phyloP scores from a whole-genome alignment of 495 filamentous ascomycete species.

The Terfezia claveryi region DNA sequence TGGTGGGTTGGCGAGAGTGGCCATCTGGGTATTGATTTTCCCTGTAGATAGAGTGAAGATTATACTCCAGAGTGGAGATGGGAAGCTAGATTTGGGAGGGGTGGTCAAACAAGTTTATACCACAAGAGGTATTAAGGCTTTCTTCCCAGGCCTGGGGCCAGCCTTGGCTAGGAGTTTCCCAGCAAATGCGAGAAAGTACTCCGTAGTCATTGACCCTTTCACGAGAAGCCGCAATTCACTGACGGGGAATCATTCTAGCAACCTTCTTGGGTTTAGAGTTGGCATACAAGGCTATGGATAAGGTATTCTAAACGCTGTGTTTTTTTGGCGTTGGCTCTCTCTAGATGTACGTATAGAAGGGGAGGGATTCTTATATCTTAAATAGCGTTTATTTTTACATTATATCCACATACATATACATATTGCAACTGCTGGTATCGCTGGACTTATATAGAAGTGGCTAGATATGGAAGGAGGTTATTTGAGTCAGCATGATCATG shows the following conservation, averaged over 20 bases:
- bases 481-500: no score
- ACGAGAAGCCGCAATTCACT: constrained; percentile 5
- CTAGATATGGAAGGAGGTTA: no score
- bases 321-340: no score
- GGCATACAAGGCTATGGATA: constrained; percentile 63
- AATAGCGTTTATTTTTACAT: no score
- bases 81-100: constrained; percentile 59
- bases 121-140: constrained; percentile 71
- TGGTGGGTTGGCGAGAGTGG: constrained; percentile 75
- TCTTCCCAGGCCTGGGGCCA: constrained; percentile 92
- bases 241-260: constrained; percentile 10
- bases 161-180: constrained; percentile 83
- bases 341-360: no score
- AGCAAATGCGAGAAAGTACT: constrained; percentile 51
- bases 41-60: constrained; percentile 94
- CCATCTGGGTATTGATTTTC: constrained; percentile 99
- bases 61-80: constrained; percentile 75
- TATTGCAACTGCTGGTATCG: no score
- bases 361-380: no score
- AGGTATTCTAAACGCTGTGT: constrained; percentile 29
- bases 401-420: no score
- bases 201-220: constrained; percentile 30
- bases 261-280: constrained; percentile 54
- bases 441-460: no score
- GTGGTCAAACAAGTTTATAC: constrained; percentile 58